Percentiles rank a stretch among this genome's conserved stretches.
Conservation (phyloP, 176 grass and related monocot genomes). For the Oryza meyeriana region DNA sequence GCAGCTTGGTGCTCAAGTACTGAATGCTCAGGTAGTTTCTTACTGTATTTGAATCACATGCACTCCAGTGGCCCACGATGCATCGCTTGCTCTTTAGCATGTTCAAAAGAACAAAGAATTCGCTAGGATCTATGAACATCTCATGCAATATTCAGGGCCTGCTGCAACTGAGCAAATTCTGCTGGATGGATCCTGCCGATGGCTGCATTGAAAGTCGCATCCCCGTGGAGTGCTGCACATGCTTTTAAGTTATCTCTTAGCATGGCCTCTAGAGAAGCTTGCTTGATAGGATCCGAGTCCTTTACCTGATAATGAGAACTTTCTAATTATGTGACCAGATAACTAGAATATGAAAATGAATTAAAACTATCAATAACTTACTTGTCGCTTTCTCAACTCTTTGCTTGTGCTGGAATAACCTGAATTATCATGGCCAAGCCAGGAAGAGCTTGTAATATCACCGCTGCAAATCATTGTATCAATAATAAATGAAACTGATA, state of each 20-base stretch:
- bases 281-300: slow-evolving; percentile 83
- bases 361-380: slow-evolving; percentile 25
- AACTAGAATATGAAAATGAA: slow-evolving; percentile 1
- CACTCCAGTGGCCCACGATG: slow-evolving; percentile 19
- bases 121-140: slow-evolving; percentile 38
- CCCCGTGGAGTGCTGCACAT: slow-evolving; percentile 82
- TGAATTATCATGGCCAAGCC: slow-evolving; percentile 50
- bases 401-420: slow-evolving; percentile 60
- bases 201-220: slow-evolving; percentile 82
- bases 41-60: slow-evolving; percentile 30
- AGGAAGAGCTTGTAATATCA: slow-evolving; percentile 78
- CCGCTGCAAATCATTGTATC: slow-evolving; percentile 56
- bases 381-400: slow-evolving; percentile 83
- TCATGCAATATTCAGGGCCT: slow-evolving; percentile 83
- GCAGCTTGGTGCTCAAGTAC: neutral
- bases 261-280: slow-evolving; percentile 71
- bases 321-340: slow-evolving; percentile 7
- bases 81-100: neutral
- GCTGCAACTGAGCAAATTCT: slow-evolving; percentile 88
- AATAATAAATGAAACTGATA: slow-evolving; percentile 19
- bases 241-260: slow-evolving; percentile 90
- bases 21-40: neutral
- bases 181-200: slow-evolving; percentile 91
- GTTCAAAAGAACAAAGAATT: slow-evolving; percentile 23
- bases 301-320: slow-evolving; percentile 48